A percentile compares a stretch with the other conserved stretches of the same genome.
Evolutionary conservation across 352 stramenopile species (phyloP).

Genomic region (Aphanomyces cochlioides): DNA sequence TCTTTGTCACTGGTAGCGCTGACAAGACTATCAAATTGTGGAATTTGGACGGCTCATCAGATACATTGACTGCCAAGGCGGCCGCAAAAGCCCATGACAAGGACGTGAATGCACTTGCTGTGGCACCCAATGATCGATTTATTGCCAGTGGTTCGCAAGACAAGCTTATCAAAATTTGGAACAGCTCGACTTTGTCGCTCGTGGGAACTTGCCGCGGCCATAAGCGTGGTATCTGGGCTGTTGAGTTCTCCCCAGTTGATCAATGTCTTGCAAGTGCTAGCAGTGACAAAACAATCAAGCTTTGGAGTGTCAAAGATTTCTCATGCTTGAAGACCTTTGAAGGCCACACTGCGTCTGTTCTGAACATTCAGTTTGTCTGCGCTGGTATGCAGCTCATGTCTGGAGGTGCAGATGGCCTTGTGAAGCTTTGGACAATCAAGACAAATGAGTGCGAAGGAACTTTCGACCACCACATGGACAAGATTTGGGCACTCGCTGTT

Average conservation of each 20-base stretch:
- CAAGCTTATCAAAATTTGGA: constrained; percentile 98
- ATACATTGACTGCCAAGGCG: constrained; percentile 55
- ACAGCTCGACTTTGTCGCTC: constrained; percentile 74
- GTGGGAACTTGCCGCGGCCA: constrained; percentile 94
- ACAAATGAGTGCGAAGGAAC: constrained; percentile 97
- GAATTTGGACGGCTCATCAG: constrained; percentile 60
- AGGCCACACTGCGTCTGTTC: constrained; percentile 85
- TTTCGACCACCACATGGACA: constrained; percentile 95
- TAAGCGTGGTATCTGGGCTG: constrained; percentile 96
- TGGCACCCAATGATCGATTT: constrained; percentile 97
- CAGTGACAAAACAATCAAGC: constrained; percentile 95
- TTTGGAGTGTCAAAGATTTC: constrained; percentile 96
- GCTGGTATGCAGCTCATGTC: constrained; percentile 93
- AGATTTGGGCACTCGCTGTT: constrained; percentile 95
- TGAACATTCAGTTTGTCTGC: constrained; percentile 87
- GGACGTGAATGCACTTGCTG: constrained; percentile 94
- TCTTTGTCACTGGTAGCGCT: constrained; percentile 94
- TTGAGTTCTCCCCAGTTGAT: constrained; percentile 96
- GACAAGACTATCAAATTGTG: constrained; percentile 98
- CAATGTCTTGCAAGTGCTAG: constrained; percentile 93
- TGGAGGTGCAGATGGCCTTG: constrained; percentile 92
- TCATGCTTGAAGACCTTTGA: constrained; percentile 97
- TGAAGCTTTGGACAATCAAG: constrained; percentile 98
- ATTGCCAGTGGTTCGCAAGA: constrained; percentile 97
- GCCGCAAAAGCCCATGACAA: constrained; percentile 91